These are phyloP conservation scores for Singerocomus inundabilis DNA, from an alignment of 1,284 basidiomycete genomes.

Conservation along the genomic window DNA sequence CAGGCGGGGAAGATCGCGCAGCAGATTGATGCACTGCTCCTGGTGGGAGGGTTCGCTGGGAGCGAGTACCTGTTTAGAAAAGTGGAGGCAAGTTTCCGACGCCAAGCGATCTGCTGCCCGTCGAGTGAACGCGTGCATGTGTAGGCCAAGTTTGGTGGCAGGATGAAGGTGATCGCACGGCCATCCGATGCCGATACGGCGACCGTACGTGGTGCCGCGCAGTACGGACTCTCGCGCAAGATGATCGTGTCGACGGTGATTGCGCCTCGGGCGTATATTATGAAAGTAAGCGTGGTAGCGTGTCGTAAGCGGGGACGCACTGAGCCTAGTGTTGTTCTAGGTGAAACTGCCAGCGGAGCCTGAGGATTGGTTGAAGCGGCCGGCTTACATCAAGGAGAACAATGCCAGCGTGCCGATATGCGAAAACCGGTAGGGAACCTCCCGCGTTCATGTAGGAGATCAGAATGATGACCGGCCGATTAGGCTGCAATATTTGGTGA, in stretches of 20 bases:
- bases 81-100: slow-evolving; percentile 55
- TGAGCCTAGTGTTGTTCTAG: slow-evolving; percentile 29
- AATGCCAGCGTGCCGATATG: slow-evolving; percentile 73
- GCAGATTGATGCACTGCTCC: slow-evolving; percentile 70
- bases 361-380: slow-evolving; percentile 77
- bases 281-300: slow-evolving; percentile 55
- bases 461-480: slow-evolving; percentile 18
- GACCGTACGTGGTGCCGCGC: slow-evolving; percentile 76
- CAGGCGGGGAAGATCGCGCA: slow-evolving; percentile 65
- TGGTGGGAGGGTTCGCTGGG: slow-evolving; percentile 83
- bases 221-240: slow-evolving; percentile 75
- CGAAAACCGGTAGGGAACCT: slow-evolving; percentile 63
- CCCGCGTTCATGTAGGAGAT: slow-evolving; percentile 28
- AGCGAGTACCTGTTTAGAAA: slow-evolving; percentile 76
- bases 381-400: slow-evolving; percentile 75
- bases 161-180: slow-evolving; percentile 69
- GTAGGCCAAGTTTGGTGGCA: slow-evolving; percentile 61
- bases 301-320: not conserved
- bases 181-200: slow-evolving; percentile 82
- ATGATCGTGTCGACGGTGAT: slow-evolving; percentile 76
- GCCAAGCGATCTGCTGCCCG: slow-evolving; percentile 4
- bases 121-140: slow-evolving; percentile 10
- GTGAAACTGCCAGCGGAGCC: slow-evolving; percentile 81
- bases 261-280: slow-evolving; percentile 75
- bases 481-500: slow-evolving; percentile 79